Evolutionary conservation across 129 eudicot species (phyloP), one percentile per base, ranked within the genome.

Genomic region (Escallonia herrerae): DNA sequence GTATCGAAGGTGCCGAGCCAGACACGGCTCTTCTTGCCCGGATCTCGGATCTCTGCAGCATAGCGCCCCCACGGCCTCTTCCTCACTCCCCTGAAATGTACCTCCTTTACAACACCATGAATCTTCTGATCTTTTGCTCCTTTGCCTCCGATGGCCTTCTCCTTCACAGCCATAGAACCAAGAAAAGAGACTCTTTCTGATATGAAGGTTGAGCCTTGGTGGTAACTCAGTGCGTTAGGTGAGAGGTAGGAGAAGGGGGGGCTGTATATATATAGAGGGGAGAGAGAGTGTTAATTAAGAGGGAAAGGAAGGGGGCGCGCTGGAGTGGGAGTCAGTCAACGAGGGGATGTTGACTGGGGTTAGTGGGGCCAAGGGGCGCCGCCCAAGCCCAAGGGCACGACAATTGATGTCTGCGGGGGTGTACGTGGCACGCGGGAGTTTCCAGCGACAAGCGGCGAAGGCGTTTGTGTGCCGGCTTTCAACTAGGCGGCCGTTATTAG

Each of bases 11-110:
- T 86, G 7, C 94, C 94, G 12, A 86, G 42, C 94, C 94, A 86
- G 51, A 86, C 94, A 3, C 94, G 77, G 51, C 75, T 82, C 54
- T 80, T 82, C 42, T 84, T 86, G 9, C 79, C 79, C 7, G 94
- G 94, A 57, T 86, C 94, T 0, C 94, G 86, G 56, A 86, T 86
- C 71, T 86, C 94, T 12, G 94, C 94, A n/a, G 94, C 94, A 68
- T 86, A 86, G 12, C 94, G 89, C 3, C 94, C 94, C 94, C 94
- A 86, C n/a, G 94, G 94, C 74, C 94, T 60, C 86, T 82, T 86
- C 58, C 94, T 69, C 8, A 86, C 94, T 15, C 94, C 94, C 2
- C 94, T 70, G 79, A 70, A 86, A 71, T 86, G 94, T 7, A 77
- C 80, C 64, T 86, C 88, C 40, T 61, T 75, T 1, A 56, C 76